Evolutionary conservation across 306 rosid genomes (phyloP), one percentile per base, ranked within the genome.

Genomic region (Sicyos baderoa): DNA sequence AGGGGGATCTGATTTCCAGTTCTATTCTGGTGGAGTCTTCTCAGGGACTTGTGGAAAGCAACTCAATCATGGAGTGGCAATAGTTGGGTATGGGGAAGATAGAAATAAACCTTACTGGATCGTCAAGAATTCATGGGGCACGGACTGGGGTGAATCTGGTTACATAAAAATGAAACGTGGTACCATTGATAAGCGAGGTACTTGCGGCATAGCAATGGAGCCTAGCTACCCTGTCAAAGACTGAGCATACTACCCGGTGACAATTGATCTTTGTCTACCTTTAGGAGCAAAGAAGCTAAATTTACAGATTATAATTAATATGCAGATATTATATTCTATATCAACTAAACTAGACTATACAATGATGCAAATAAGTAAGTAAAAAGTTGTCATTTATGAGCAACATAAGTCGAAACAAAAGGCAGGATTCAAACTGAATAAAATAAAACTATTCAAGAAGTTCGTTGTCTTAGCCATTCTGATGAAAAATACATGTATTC

Each of bases 41-140:
- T 63, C 77, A 13, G 84, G 86, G 55, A 15, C 8, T 19, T 89
- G 95, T 58, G 89, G 86, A 67, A 83, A 64, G 22, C n/a, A 74
- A 16, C 87, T 89, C 74, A 81, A 89, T 77, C 95, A 86, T 71
- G 96, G 84, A 25, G 88, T 87, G 51, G 62, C 85, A 13, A 79
- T 83, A 32, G 86, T 87, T 32, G 97, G 93, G 23, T 87, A 91
- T 58, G 96, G 91, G 12, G 78, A 79, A 79, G 82, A 77, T 7
- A 29, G 60, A 14, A 82, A 74, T 59, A 6, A 29, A 1, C 80
- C 82, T 73, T 89, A 84, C 70, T 87, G 98, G 89, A 47, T 86
- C 50, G 89, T 87, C 78, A 87, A 84, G 80, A 89, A 83, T 60
- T 89, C 96, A 61, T 91, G 89, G 97, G 87, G 87, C 18, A 4